Percentiles rank a stretch among this genome's conserved stretches.
Evolutionary conservation across 768 basidiomycete genomes (phyloP).

Genomic region (Kwoniella sp.): DNA sequence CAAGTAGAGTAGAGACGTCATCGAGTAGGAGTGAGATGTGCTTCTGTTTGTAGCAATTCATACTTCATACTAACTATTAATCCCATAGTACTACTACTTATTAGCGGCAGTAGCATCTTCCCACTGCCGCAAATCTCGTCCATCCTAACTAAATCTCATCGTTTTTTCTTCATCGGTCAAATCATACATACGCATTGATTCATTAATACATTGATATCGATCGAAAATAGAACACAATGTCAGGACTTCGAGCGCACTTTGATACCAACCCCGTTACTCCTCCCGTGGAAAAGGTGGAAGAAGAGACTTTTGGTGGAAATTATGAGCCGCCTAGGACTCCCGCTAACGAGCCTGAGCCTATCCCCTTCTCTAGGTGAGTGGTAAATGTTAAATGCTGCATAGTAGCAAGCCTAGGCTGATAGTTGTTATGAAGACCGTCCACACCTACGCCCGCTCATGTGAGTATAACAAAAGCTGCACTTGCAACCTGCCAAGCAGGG

Average conservation of each 20-base stretch:
- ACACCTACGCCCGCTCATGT: slow-evolving; percentile 50
- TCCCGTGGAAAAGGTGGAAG: slow-evolving; percentile 28
- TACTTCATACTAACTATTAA: too few relatives aligned
- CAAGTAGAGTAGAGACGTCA: background rate
- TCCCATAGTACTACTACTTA: too few relatives aligned
- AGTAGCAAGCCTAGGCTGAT: too few relatives aligned
- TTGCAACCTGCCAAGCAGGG: too few relatives aligned
- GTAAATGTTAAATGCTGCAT: too few relatives aligned
- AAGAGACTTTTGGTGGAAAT: slow-evolving; percentile 6
- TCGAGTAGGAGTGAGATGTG: background rate
- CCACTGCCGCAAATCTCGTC: background rate
- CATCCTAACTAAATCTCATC: background rate
- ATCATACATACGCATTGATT: too few relatives aligned
- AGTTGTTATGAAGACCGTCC: slow-evolving; percentile 29
- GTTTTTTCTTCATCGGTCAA: background rate
- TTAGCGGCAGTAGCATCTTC: background rate
- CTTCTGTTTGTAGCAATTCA: background rate
- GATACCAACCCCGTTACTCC: slow-evolving; percentile 27
- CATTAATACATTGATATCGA: too few relatives aligned
- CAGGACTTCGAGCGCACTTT: slow-evolving; percentile 22
- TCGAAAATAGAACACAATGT: background rate
- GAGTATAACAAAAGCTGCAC: slow-evolving; percentile 5
- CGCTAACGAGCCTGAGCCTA: slow-evolving; percentile 23
- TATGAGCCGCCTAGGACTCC: slow-evolving; percentile 11
- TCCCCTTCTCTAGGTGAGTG: slow-evolving; percentile 50